Conservation (phyloP, 2,329 filamentous ascomycete genomes). For the Neonectria neomacrospora region DNA sequence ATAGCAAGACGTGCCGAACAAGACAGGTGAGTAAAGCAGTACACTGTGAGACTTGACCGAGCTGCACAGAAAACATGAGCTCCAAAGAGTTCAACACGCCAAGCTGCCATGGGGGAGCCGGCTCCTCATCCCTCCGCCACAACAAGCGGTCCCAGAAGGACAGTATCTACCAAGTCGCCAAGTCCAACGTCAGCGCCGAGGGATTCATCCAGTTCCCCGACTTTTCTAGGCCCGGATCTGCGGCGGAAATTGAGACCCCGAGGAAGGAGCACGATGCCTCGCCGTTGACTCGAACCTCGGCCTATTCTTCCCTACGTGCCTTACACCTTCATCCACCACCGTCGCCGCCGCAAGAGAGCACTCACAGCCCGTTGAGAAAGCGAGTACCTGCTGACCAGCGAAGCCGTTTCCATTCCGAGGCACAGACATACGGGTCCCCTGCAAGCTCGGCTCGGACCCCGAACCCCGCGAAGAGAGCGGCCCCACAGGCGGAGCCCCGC, state of each 20-base stretch:
- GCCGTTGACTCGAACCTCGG: not conserved
- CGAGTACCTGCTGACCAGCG: not conserved
- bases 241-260: not conserved
- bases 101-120: not conserved
- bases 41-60: not conserved
- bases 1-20: not conserved
- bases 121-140: not conserved
- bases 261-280: not conserved
- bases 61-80: not conserved
- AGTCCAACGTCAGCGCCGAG: not conserved
- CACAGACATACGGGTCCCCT: not conserved
- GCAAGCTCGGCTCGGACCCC: slow-evolving; percentile 9
- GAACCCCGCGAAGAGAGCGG: not conserved
- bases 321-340: not conserved
- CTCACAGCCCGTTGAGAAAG: not conserved
- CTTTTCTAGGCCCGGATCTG: not conserved
- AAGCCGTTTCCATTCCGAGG: not conserved
- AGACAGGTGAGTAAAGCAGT: not conserved
- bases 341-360: not conserved
- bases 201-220: not conserved
- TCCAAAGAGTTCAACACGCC: not conserved
- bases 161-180: not conserved
- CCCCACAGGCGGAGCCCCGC: not conserved
- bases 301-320: not conserved
- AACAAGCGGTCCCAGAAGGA: not conserved